These are phyloP conservation scores for Saccharomyces kudriavzevii DNA, from an alignment of 805 yeast species.

Conservation along the genomic window DNA sequence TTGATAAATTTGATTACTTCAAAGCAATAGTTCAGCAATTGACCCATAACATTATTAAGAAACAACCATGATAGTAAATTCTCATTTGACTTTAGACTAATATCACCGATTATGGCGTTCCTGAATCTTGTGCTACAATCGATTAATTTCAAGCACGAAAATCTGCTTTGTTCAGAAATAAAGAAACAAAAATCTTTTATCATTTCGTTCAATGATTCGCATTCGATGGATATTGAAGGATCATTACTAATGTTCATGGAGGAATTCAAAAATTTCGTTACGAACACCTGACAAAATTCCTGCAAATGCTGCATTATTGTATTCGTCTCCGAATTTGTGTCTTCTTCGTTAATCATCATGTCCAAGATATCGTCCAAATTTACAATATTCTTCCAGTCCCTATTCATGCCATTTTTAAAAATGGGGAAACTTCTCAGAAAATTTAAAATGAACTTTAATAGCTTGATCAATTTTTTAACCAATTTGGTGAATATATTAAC, in stretches of 20 bases:
- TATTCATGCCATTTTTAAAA: slow-evolving; percentile 44
- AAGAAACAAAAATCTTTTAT: slow-evolving; percentile 10
- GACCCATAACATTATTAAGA: slow-evolving; percentile 13
- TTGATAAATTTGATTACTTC: slow-evolving; percentile 10
- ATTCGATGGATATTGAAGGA: background rate
- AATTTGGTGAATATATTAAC: slow-evolving; percentile 49
- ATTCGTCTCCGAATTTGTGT: slow-evolving; percentile 1
- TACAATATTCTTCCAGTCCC: slow-evolving; percentile 48
- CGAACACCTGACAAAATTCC: background rate
- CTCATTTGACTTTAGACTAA: slow-evolving; percentile 13
- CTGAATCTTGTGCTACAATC: slow-evolving; percentile 20
- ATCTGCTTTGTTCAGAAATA: slow-evolving; percentile 9
- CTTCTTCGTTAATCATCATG: slow-evolving; percentile 14
- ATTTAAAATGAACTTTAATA: slow-evolving; percentile 42
- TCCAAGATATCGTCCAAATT: slow-evolving; percentile 29
- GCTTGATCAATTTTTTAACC: slow-evolving; percentile 46
- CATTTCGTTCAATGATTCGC: slow-evolving; percentile 4
- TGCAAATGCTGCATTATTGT: background rate
- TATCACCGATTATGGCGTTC: slow-evolving; percentile 22
- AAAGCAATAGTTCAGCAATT: slow-evolving; percentile 13
- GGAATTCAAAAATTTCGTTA: slow-evolving; percentile 7
- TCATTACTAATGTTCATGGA: slow-evolving; percentile 5
- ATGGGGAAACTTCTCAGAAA: slow-evolving; percentile 39
- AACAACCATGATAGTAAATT: slow-evolving; percentile 15
- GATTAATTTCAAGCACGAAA: slow-evolving; percentile 14